phyloP scores from a whole-genome alignment of 2,329 filamentous ascomycete genomes.

The Epicoccum nigrum region DNA sequence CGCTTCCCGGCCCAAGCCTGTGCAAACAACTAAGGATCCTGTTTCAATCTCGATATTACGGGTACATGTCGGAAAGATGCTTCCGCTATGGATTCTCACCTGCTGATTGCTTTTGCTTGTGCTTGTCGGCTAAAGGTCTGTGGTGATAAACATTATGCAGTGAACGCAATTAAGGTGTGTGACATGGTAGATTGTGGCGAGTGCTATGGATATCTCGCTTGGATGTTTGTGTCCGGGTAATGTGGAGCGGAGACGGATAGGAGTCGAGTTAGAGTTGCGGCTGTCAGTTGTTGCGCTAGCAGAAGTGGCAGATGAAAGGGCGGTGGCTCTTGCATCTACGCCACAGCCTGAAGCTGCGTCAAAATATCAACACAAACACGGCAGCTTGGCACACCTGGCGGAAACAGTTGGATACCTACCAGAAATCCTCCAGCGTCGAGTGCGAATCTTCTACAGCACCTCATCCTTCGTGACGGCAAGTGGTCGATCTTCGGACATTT shows the following conservation, averaged over 20 bases:
- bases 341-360: not conserved
- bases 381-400: not conserved
- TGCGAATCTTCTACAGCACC: not conserved
- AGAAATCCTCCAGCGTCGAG: not conserved
- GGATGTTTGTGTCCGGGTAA: constrained; percentile 5
- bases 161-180: not conserved
- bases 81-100: constrained; percentile 14
- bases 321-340: constrained; percentile 11
- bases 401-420: not conserved
- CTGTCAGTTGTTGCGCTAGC: constrained; percentile 11
- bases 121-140: constrained; percentile 7
- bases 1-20: constrained; percentile 19
- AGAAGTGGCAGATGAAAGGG: constrained; percentile 15
- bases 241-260: constrained; percentile 9
- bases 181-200: not conserved
- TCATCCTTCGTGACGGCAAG: not conserved
- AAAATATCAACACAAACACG: not conserved
- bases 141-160: not conserved
- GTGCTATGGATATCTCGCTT: not conserved
- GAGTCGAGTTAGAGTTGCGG: constrained; percentile 14
- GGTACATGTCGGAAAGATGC: constrained; percentile 18
- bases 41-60: constrained; percentile 32
- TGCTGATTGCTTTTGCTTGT: constrained; percentile 17
- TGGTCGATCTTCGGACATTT: constrained; percentile 1
- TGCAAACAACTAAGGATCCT: constrained; percentile 28